Evolutionary conservation across 139 green algal species (phyloP).

Genomic region (Mesotaenium endlicherianum): DNA sequence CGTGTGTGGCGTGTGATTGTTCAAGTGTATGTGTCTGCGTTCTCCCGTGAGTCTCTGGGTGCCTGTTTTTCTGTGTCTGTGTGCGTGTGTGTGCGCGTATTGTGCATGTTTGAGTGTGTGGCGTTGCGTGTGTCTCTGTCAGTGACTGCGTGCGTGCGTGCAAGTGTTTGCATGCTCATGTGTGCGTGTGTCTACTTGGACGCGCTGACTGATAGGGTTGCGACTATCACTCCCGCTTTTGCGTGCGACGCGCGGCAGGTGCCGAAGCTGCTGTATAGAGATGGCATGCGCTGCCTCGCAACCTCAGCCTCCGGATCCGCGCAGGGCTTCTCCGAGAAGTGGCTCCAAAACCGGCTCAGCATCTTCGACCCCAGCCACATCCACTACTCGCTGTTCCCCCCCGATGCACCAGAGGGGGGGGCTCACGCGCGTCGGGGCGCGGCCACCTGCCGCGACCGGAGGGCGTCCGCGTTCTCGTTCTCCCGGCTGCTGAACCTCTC

Average conservation of each 20-base stretch:
- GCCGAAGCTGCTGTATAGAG: conserved; percentile 50
- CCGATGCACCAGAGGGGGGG: not conserved
- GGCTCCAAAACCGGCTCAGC: conserved; percentile 38
- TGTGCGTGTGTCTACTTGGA: too few species aligned
- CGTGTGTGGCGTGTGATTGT: too few species aligned
- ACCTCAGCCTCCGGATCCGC: conserved; percentile 12
- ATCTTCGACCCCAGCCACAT: conserved; percentile 53
- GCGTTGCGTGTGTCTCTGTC: not conserved
- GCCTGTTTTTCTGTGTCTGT: not conserved
- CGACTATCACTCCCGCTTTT: too few species aligned
- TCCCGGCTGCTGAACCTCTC: conserved; percentile 32
- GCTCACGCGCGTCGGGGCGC: too few species aligned
- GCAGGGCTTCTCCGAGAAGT: conserved; percentile 35
- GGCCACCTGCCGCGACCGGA: not conserved
- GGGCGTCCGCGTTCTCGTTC: conserved; percentile 37
- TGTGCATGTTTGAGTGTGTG: not conserved
- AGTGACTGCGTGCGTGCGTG: not conserved
- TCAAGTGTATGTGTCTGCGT: too few species aligned
- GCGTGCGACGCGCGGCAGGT: conserved; percentile 9
- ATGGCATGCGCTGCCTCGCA: conserved; percentile 46
- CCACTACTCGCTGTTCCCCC: conserved; percentile 39
- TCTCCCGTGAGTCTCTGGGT: too few species aligned
- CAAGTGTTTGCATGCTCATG: not conserved
- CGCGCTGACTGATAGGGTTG: too few species aligned
- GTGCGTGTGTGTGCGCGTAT: not conserved